Percentiles rank a stretch among this genome's conserved stretches.
Evolutionary conservation across 176 grass and related monocot species (phyloP).

Genomic region (Otatea glauca): DNA sequence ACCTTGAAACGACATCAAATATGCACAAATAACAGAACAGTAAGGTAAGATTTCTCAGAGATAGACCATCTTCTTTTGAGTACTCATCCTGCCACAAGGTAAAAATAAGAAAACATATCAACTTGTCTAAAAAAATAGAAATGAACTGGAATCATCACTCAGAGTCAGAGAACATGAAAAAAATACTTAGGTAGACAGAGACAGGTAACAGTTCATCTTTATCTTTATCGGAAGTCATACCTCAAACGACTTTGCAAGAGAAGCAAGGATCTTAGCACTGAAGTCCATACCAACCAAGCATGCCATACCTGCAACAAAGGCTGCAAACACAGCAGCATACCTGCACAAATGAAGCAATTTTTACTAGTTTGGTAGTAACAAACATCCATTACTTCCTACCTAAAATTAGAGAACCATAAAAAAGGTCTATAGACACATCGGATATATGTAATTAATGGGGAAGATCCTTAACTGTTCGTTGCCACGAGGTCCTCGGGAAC

Average conservation of each 20-base stretch:
- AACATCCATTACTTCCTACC: constrained; percentile 22
- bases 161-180: not conserved
- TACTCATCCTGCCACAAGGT: constrained; percentile 74
- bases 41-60: constrained; percentile 81
- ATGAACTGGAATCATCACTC: not conserved
- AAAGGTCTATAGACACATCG: not conserved
- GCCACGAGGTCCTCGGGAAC: constrained; percentile 75
- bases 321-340: constrained; percentile 85
- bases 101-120: constrained; percentile 36
- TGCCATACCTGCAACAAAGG: constrained; percentile 94
- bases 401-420: not conserved
- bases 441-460: constrained; percentile 18
- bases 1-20: constrained; percentile 87
- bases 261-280: constrained; percentile 81
- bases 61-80: constrained; percentile 76
- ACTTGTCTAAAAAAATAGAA: constrained; percentile 11
- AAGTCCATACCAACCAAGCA: constrained; percentile 91
- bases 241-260: constrained; percentile 82
- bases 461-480: constrained; percentile 75
- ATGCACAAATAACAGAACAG: constrained; percentile 78
- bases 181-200: not conserved
- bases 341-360: constrained; percentile 47
- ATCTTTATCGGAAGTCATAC: constrained; percentile 51
- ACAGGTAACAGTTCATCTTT: not conserved
- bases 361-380: constrained; percentile 32